Conservation (phyloP, 2,329 filamentous ascomycete species). For the Geosmithia morbida region DNA sequence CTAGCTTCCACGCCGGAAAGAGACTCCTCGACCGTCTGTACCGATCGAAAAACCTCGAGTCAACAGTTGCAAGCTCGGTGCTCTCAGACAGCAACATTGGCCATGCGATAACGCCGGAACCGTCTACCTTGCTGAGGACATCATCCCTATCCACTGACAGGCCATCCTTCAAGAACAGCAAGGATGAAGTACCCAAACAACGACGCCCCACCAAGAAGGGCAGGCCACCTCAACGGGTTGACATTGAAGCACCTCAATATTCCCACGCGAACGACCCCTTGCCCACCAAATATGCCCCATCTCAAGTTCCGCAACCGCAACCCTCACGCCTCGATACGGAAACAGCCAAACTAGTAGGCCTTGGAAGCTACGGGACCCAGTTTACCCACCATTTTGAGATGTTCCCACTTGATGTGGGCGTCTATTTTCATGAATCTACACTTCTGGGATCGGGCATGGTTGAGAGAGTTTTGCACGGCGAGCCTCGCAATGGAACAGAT, state of each 20-base stretch:
- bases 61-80: background rate
- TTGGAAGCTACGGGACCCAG: slow-evolving; percentile 45
- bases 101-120: background rate
- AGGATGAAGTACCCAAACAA: background rate
- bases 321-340: slow-evolving; percentile 2
- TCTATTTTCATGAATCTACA: slow-evolving; percentile 46
- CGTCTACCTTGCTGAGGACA: background rate
- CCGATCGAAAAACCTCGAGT: background rate
- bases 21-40: slow-evolving; percentile 13
- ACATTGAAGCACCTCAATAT: slow-evolving; percentile 37
- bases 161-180: background rate
- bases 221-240: slow-evolving; percentile 24
- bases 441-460: slow-evolving; percentile 41
- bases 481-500: slow-evolving; percentile 2
- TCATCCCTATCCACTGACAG: background rate
- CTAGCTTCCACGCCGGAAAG: slow-evolving; percentile 35
- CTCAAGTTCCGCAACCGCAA: background rate
- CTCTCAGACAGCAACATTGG: background rate
- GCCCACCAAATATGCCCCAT: slow-evolving; percentile 5
- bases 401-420: slow-evolving; percentile 38
- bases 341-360: slow-evolving; percentile 25
- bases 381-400: slow-evolving; percentile 50
- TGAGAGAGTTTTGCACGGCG: slow-evolving; percentile 15
- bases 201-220: slow-evolving; percentile 25
- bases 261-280: slow-evolving; percentile 38